Evolutionary conservation across 2,329 filamentous ascomycete genomes (phyloP).

Genomic region (Fusarium vanettenii): DNA sequence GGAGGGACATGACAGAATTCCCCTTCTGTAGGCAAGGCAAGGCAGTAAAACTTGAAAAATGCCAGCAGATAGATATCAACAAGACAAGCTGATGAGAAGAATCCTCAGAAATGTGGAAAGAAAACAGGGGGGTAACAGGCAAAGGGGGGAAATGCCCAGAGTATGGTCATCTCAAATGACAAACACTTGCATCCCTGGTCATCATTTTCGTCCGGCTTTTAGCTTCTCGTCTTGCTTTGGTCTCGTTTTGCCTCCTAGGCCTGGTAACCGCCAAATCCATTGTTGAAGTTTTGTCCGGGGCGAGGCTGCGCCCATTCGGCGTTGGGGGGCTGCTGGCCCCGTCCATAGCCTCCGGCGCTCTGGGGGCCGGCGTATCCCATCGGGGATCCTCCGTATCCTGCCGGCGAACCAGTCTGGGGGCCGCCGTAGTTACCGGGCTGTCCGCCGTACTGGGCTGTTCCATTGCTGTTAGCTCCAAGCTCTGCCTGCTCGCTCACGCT

Average conservation of each 20-base stretch:
- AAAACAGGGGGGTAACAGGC: conserved; percentile 37
- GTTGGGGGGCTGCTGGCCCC: conserved; percentile 73
- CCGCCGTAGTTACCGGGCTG: conserved; percentile 76
- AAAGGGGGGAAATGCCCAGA: conserved; percentile 26
- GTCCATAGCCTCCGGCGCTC: conserved; percentile 86
- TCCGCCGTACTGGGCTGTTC: conserved; percentile 66
- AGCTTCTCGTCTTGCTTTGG: conserved; percentile 37
- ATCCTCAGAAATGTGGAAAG: conserved; percentile 36
- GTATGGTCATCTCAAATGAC: conserved; percentile 38
- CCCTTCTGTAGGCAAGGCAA: conserved; percentile 20
- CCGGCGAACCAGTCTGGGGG: conserved; percentile 70
- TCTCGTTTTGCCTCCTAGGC: conserved; percentile 56
- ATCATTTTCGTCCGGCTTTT: conserved; percentile 38
- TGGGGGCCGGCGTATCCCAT: conserved; percentile 78
- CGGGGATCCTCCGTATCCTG: conserved; percentile 72
- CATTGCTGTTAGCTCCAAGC: conserved; percentile 41
- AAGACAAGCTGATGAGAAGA: conserved; percentile 37
- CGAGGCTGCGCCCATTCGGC: conserved; percentile 65
- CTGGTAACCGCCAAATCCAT: conserved; percentile 73
- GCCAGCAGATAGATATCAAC: conserved; percentile 36
- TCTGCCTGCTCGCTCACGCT: neutral
- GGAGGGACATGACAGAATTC: conserved; percentile 32
- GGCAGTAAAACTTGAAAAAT: conserved; percentile 28
- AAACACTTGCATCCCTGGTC: conserved; percentile 35
- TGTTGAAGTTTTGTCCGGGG: conserved; percentile 67